A percentile compares a stretch with the other conserved stretches of the same genome.
Conservation (phyloP, 768 basidiomycete genomes). For the Phylloporus sp. region DNA sequence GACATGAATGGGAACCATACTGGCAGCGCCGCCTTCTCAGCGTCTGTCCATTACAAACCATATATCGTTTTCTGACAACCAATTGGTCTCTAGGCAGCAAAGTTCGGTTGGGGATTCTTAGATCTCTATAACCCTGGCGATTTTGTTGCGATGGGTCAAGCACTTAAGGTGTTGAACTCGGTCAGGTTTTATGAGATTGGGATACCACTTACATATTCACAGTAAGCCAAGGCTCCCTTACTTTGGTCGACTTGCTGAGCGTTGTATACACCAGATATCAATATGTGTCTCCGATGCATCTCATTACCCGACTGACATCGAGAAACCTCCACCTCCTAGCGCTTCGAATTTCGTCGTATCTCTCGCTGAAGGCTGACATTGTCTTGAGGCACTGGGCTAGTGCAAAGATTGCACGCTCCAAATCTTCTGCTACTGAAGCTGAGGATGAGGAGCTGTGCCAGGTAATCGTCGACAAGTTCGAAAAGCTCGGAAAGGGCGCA, state of each 20-base stretch:
- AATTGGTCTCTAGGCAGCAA: conserved; percentile 67
- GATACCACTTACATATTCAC: conserved; percentile 85
- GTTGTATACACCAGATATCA: conserved; percentile 55
- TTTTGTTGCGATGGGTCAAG: conserved; percentile 89
- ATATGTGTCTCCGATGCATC: conserved; percentile 72
- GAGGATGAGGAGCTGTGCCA: conserved; percentile 79
- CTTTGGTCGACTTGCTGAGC: conserved; percentile 1
- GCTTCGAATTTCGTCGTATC: conserved; percentile 81
- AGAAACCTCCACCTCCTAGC: conserved; percentile 91
- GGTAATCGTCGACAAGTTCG: conserved; percentile 87
- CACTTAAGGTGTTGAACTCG: conserved; percentile 90
- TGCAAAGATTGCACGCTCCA: conserved; percentile 79
- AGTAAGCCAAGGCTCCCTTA: conserved; percentile 49
- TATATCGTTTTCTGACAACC: not conserved
- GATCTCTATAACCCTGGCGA: conserved; percentile 91
- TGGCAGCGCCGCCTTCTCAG: conserved; percentile 88
- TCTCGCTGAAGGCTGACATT: conserved; percentile 77
- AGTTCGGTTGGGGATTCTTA: conserved; percentile 91
- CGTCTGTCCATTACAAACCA: conserved; percentile 36
- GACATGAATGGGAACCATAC: conserved; percentile 83
- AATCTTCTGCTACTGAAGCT: conserved; percentile 52
- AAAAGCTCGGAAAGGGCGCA: conserved; percentile 68
- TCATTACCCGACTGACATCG: conserved; percentile 79
- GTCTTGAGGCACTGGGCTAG: conserved; percentile 96
- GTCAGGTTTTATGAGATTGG: conserved; percentile 90